phyloP scores from a whole-genome alignment of 1,139 yeast genomes.

The Arxiozyma heterogenica region DNA sequence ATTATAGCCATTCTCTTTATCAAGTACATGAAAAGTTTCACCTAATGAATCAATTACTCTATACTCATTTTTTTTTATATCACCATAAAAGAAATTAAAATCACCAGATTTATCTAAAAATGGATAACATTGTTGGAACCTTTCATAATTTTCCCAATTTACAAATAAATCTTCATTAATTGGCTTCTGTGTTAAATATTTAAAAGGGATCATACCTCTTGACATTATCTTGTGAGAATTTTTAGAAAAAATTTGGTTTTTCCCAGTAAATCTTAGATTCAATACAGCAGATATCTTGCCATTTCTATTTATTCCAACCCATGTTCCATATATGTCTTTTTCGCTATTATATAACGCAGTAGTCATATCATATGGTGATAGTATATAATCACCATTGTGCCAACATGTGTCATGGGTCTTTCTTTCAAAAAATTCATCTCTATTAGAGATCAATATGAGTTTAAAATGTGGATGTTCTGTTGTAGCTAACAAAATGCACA shows the following conservation, averaged over 20 bases:
- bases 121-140: conserved; percentile 19
- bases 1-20: conserved; percentile 12
- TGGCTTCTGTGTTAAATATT: conserved; percentile 36
- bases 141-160: conserved; percentile 38
- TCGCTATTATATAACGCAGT: conserved; percentile 29
- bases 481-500: conserved; percentile 61
- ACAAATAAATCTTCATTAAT: conserved; percentile 32
- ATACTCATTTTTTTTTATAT: conserved; percentile 35
- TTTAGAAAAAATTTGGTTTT: conserved; percentile 21
- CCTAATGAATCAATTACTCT: conserved; percentile 25
- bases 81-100: conserved; percentile 73
- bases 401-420: conserved; percentile 60
- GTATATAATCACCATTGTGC: conserved; percentile 36
- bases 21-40: conserved; percentile 37
- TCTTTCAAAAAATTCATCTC: conserved; percentile 76
- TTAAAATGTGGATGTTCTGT: conserved; percentile 58
- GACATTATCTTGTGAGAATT: conserved; percentile 37
- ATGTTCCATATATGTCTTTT: conserved; percentile 55
- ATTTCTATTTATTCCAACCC: conserved; percentile 66
- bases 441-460: conserved; percentile 62
- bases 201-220: conserved; percentile 62
- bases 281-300: conserved; percentile 70
- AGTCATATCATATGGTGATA: conserved; percentile 66
- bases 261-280: conserved; percentile 40
- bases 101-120: conserved; percentile 57